Evolutionary conservation across 345 rosid genomes (phyloP), one percentile per base, ranked within the genome.

Genomic region (Streptanthus diversifolius): DNA sequence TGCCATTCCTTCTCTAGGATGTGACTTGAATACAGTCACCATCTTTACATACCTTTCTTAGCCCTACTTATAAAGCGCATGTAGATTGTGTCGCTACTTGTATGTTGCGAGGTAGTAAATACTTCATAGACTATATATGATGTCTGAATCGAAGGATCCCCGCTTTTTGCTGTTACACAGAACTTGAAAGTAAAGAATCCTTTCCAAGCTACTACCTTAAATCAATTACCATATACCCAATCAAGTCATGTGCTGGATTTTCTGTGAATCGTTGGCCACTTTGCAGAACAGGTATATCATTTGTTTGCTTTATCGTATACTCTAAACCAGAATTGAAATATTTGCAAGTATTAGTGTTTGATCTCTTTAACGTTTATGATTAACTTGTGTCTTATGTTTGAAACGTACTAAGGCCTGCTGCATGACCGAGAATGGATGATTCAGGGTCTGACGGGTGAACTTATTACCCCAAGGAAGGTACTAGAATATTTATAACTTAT

Each of bases 371-470:
- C 29, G 18, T 68, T 57, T 51, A 66, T 56, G 37, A 8, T 33
- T 49, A 41, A 59, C 47, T 53, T 57, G 59, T 59, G 52, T 17
- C 15, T 44, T 14, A 17, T 58, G 48, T 77, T 40, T 58, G 27
- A 43, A 60, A 66, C 14, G 36, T 55, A 41, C 17, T 17, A 70
- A 71, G 99, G 99, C 49, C 76, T 93, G 71, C 75, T 68, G 73
- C 87, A 93, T 83, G 99, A 93, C 80, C 83, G 95, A 55, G 97
- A 87, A 80, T 93, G 99, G 99, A 85, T 89, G 76, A 80, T 93
- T 60, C 82, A 77, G 84, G 79, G 96, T 79, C 80, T 74, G 58
- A 80, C 84, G 8, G 97, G 97, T 11, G 99, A 93, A 70, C 81
- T 82, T 71, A 90, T 93, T 74, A 88, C 96, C 7, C 97, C 85